Conservation (phyloP, 1,284 basidiomycete species). For the Pulveroboletus sp. region DNA sequence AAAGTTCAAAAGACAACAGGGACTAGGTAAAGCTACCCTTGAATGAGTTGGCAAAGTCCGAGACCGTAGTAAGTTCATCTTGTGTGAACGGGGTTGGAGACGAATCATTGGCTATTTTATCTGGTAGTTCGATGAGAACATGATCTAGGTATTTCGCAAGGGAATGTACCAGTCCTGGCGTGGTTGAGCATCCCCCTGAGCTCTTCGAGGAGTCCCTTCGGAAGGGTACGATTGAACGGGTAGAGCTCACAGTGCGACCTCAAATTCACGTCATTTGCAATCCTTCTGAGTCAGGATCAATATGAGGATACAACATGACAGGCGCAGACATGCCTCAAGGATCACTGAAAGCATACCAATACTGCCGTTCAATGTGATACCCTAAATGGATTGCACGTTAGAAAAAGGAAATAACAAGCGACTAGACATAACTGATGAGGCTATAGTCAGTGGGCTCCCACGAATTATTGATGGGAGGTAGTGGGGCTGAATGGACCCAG, state of each 20-base stretch:
- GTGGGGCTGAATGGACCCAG: slow-evolving; percentile 9
- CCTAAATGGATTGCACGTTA: slow-evolving; percentile 12
- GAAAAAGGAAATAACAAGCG: background rate
- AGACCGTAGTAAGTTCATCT: slow-evolving; percentile 13
- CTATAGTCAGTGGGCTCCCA: background rate
- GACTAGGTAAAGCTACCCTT: slow-evolving; percentile 4
- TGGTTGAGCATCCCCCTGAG: slow-evolving; percentile 20
- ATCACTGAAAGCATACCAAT: slow-evolving; percentile 9
- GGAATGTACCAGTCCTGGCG: slow-evolving; percentile 8
- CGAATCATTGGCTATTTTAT: slow-evolving; percentile 18
- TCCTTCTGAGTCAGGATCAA: background rate
- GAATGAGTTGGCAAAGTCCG: slow-evolving; percentile 17
- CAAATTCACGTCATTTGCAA: background rate
- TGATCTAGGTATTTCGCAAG: background rate
- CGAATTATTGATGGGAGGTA: background rate
- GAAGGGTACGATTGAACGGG: slow-evolving; percentile 8
- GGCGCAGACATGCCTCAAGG: background rate
- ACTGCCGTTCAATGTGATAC: slow-evolving; percentile 14
- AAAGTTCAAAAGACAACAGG: background rate
- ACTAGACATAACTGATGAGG: slow-evolving; percentile 16
- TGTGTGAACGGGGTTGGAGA: slow-evolving; percentile 19
- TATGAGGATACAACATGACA: background rate
- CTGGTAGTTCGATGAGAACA: slow-evolving; percentile 2
- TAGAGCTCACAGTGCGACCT: slow-evolving; percentile 23
- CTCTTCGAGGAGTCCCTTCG: background rate